Percentiles rank a stretch among this genome's conserved stretches.
Conservation (phyloP, 2,329 filamentous ascomycete genomes). For the Neurospora sp. region DNA sequence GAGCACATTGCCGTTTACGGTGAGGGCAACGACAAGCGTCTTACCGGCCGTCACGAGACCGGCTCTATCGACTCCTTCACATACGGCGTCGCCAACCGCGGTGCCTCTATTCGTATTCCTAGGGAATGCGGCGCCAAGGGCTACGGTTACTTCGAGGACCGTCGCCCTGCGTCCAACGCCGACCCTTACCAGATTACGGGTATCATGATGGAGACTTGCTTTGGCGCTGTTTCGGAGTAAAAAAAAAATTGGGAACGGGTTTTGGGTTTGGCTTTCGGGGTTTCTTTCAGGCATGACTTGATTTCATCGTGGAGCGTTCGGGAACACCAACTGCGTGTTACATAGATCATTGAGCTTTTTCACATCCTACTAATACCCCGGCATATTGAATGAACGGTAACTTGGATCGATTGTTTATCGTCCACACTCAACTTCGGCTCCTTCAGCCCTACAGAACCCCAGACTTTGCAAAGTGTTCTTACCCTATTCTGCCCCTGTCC, state of each 20-base stretch:
- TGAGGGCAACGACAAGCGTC: constrained; percentile 88
- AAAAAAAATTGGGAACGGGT: neutral
- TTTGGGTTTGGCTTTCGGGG: neutral
- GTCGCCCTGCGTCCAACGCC: constrained; percentile 57
- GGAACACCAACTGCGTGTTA: neutral
- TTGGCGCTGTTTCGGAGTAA: constrained; percentile 9
- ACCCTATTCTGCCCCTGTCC: neutral
- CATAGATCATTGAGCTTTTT: neutral
- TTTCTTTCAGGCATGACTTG: neutral
- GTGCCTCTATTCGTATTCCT: constrained; percentile 77
- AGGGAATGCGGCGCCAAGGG: constrained; percentile 56
- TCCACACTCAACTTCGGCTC: neutral
- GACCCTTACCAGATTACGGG: constrained; percentile 63
- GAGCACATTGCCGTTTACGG: constrained; percentile 89
- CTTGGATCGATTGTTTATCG: neutral
- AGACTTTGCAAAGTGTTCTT: neutral
- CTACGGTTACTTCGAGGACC: constrained; percentile 10
- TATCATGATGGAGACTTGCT: constrained; percentile 19
- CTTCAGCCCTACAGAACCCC: neutral
- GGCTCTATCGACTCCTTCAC: constrained; percentile 87
- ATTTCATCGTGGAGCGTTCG: neutral
- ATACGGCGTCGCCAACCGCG: constrained; percentile 92
- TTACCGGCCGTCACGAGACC: constrained; percentile 91
- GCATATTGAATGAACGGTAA: neutral
- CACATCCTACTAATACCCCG: neutral